These are phyloP conservation scores for Mallotus japonicus DNA, from an alignment of 441 rosid genomes.

Conservation along the genomic window DNA sequence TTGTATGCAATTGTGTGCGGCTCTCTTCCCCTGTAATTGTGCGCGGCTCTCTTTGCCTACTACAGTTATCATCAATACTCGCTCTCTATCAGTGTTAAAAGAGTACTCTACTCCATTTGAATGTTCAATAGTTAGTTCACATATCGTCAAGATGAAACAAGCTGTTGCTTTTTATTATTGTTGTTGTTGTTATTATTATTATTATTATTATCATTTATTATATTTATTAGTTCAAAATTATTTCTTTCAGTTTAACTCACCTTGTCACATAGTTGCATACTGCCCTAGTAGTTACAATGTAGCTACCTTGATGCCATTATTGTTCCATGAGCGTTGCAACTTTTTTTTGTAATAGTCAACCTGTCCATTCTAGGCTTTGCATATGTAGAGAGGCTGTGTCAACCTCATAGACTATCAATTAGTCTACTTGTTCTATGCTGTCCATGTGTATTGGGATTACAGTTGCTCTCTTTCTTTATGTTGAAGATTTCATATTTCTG, in stretches of 20 bases:
- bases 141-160: background rate
- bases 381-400: background rate
- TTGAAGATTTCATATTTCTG: background rate
- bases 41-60: background rate
- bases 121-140: background rate
- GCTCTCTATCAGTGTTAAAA: background rate
- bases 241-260: background rate
- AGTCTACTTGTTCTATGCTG: no score
- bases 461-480: background rate
- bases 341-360: background rate
- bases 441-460: conserved; percentile 1
- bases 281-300: no score
- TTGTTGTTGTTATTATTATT: no score
- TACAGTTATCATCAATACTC: background rate
- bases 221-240: background rate
- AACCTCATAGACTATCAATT: no score
- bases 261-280: background rate
- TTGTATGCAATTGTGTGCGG: background rate
- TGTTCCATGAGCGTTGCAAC: background rate
- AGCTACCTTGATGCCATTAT: background rate
- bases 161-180: no score
- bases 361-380: background rate
- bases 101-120: background rate
- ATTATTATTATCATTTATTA: no score
- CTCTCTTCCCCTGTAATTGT: background rate